Percentiles rank a stretch among this genome's conserved stretches.
Conservation (phyloP, 2,329 filamentous ascomycete genomes). For the Hypoxylon sp. region DNA sequence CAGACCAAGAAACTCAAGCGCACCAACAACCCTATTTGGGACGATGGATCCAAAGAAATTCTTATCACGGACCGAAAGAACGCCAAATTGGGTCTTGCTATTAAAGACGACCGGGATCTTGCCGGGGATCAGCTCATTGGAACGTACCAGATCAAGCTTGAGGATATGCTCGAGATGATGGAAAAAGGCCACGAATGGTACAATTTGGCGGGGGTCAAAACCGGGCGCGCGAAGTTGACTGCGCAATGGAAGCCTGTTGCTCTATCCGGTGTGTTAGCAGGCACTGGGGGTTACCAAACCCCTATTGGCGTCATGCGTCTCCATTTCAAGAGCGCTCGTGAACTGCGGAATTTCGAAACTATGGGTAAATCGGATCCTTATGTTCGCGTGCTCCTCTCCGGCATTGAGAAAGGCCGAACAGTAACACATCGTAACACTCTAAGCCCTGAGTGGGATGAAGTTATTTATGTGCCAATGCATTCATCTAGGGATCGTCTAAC, state of each 20-base stretch:
- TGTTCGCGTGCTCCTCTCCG: constrained; percentile 87
- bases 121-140: constrained; percentile 86
- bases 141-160: constrained; percentile 94
- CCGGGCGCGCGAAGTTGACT: constrained; percentile 89
- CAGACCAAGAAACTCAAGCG: constrained; percentile 93
- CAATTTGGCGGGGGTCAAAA: constrained; percentile 84
- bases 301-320: constrained; percentile 96
- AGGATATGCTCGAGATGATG: constrained; percentile 92
- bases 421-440: constrained; percentile 97
- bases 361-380: constrained; percentile 98
- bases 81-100: constrained; percentile 89
- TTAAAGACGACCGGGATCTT: constrained; percentile 96
- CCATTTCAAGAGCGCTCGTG: constrained; percentile 86
- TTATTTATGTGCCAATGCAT: constrained; percentile 94
- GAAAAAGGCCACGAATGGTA: constrained; percentile 97
- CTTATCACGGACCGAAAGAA: constrained; percentile 94
- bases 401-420: constrained; percentile 90
- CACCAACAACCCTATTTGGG: constrained; percentile 97
- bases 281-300: constrained; percentile 90
- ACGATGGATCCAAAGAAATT: constrained; percentile 92
- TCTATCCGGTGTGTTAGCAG: constrained; percentile 80
- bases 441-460: constrained; percentile 95
- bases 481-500: constrained; percentile 85
- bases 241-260: constrained; percentile 97
- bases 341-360: constrained; percentile 92